Base-by-base conservation (phyloP, 148 eudicot genomes). In the Rhododendron molle region DNA sequence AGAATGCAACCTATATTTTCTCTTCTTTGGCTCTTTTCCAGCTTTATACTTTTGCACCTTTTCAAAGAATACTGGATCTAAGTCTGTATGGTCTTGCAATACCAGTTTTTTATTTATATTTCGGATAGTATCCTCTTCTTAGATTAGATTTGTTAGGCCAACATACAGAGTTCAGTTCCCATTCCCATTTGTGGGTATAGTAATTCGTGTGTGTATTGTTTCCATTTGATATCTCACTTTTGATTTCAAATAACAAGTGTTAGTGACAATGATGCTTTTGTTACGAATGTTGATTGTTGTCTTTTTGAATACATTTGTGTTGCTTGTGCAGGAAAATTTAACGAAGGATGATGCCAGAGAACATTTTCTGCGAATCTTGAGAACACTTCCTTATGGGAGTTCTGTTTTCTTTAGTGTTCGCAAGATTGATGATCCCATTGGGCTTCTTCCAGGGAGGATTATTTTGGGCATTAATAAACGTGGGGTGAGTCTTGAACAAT, bases 391-490 rank as follows among this genome's bases (percentile, higher is more conserved):
- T 11, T 97, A 95, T 88, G 99, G 99, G 30, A 93, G 92, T 92
- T 97, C 99, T 13, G 98, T 97, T 73, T 97, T 97, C 91, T 97
- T 97, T 87, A 92, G 96, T 81, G 99, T 97, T 81, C 98, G 96
- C 82, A 97, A 97, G 92, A 97, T 95, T 90, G 99, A 97, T 88
- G 99, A 97, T 93, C 98, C 99, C 32, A 97, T 97, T 89, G 99
- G 99, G 21, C 98, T 97, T 86, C 86, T 97, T 38, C 99, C 99
- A 7, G 99, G 99, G 85, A 95, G 90, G 88, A 95, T 95, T 87
- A 89, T 93, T 56, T 83, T 97, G 85, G 99, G 98, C 71, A 95
- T 97, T 67, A 97, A 97, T 87, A 97, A 97, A 90, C 98, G 99
- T 15, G 99, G 99, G 95, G 99, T 97, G 67, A 87, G 95, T 86